Conservation (phyloP, 1,284 basidiomycete species). For the Vanrija pseudolonga region DNA sequence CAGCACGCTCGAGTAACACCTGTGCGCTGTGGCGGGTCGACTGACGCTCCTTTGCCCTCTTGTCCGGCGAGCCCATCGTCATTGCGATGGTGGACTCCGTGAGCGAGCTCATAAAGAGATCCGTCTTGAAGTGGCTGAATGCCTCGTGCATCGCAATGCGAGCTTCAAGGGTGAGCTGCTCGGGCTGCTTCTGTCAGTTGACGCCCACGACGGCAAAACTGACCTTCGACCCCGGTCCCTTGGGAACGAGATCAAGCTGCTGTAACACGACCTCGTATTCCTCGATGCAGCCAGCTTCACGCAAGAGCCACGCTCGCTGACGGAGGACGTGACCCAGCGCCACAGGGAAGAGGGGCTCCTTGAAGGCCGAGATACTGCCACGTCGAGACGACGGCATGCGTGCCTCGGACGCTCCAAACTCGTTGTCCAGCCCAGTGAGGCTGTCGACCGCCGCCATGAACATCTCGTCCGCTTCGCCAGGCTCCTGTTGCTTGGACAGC, state of each 20-base stretch:
- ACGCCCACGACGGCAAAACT: slow-evolving; percentile 2
- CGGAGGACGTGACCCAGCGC: slow-evolving; percentile 65
- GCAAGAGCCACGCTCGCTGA: slow-evolving; percentile 71
- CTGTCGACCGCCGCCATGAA: slow-evolving; percentile 39
- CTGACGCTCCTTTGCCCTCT: slow-evolving; percentile 45
- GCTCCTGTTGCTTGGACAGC: slow-evolving; percentile 52
- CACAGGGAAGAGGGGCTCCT: slow-evolving; percentile 64
- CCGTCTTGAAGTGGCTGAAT: slow-evolving; percentile 69
- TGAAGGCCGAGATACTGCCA: slow-evolving; percentile 52
- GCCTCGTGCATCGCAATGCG: slow-evolving; percentile 69
- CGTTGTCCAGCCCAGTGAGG: slow-evolving; percentile 33
- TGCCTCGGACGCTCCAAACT: slow-evolving; percentile 33
- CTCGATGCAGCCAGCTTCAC: slow-evolving; percentile 56
- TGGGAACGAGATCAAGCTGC: slow-evolving; percentile 44
- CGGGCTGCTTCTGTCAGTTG: slow-evolving; percentile 54
- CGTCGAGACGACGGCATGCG: slow-evolving; percentile 25
- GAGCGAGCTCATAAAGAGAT: slow-evolving; percentile 81
- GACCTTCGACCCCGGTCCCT: slow-evolving; percentile 27
- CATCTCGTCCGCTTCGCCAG: slow-evolving; percentile 53
- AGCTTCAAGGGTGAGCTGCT: slow-evolving; percentile 67
- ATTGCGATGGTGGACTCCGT: slow-evolving; percentile 80
- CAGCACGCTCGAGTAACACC: slow-evolving; percentile 61
- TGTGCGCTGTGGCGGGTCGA: slow-evolving; percentile 61
- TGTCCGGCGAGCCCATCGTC: slow-evolving; percentile 68
- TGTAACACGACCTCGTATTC: slow-evolving; percentile 59